Evolutionary conservation across 805 yeast genomes (phyloP).

Genomic region (Isabelozyma rhagii): DNA sequence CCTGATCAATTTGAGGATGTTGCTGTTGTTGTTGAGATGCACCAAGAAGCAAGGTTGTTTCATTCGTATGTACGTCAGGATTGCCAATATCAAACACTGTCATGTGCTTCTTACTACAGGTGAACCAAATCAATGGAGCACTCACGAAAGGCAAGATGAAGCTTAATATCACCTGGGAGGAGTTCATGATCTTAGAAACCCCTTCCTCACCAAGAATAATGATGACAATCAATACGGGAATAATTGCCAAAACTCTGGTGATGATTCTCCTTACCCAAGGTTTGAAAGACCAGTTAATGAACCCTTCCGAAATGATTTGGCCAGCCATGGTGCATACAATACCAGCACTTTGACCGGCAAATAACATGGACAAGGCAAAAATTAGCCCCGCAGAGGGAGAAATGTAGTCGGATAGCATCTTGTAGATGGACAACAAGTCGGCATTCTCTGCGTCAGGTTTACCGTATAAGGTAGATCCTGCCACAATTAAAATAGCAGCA

Average conservation of each 20-base stretch:
- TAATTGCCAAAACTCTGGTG: constrained; percentile 39
- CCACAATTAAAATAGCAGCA: constrained; percentile 44
- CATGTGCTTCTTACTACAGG: constrained; percentile 37
- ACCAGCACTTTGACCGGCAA: constrained; percentile 47
- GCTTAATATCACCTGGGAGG: constrained; percentile 43
- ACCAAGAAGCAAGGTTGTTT: constrained; percentile 10
- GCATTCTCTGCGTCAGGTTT: constrained; percentile 46
- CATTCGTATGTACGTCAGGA: constrained; percentile 6
- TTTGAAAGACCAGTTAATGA: constrained; percentile 40
- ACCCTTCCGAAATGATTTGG: constrained; percentile 44
- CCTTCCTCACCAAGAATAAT: constrained; percentile 40
- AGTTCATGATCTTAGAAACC: constrained; percentile 42
- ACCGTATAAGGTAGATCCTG: constrained; percentile 38
- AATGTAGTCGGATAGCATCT: constrained; percentile 41
- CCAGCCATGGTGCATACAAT: constrained; percentile 50
- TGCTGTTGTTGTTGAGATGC: constrained; percentile 2
- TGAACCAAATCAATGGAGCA: constrained; percentile 45
- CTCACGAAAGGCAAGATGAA: constrained; percentile 42
- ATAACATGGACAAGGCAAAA: constrained; percentile 44
- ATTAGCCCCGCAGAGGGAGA: constrained; percentile 44
- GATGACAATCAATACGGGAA: constrained; percentile 40
- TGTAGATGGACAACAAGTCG: constrained; percentile 42
- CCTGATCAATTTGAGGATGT: neutral
- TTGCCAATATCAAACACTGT: constrained; percentile 27
- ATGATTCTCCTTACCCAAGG: constrained; percentile 44